These are phyloP conservation scores for Glycine tomentella DNA, from an alignment of 306 rosid species.

Conservation along the genomic window DNA sequence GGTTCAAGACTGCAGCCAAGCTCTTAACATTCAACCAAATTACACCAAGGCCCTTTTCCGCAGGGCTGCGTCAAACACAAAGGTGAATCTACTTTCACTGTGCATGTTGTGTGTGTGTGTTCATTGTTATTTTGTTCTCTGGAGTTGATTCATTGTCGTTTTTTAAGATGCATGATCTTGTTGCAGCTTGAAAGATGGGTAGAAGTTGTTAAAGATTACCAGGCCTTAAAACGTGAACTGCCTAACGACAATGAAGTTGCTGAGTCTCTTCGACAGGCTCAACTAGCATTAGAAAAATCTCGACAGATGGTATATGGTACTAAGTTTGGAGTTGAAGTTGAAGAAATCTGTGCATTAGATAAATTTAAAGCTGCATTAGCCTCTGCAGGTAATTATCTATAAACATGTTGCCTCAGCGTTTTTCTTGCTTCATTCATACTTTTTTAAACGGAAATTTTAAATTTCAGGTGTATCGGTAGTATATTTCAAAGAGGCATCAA, in stretches of 20 bases:
- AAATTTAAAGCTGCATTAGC: slow-evolving; percentile 71
- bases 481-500: slow-evolving; percentile 76
- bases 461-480: slow-evolving; percentile 77
- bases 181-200: slow-evolving; percentile 89
- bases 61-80: slow-evolving; percentile 81
- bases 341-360: slow-evolving; percentile 70
- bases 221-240: slow-evolving; percentile 70
- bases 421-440: slow-evolving; percentile 33
- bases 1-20: slow-evolving; percentile 83
- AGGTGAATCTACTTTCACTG: slow-evolving; percentile 53
- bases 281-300: slow-evolving; percentile 65
- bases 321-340: slow-evolving; percentile 79
- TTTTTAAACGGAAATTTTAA: slow-evolving; percentile 39
- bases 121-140: slow-evolving; percentile 18
- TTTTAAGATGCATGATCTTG: slow-evolving; percentile 34
- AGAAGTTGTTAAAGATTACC: slow-evolving; percentile 84
- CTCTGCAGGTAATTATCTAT: slow-evolving; percentile 65
- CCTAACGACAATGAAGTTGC: slow-evolving; percentile 82
- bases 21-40: slow-evolving; percentile 81
- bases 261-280: slow-evolving; percentile 75
- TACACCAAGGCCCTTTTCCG: slow-evolving; percentile 88
- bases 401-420: slow-evolving; percentile 30
- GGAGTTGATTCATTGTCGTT: slow-evolving; percentile 5
- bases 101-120: background rate
- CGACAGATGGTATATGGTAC: slow-evolving; percentile 51